These are phyloP conservation scores for Yamadazyma conglobata DNA, from an alignment of 1,139 yeast species.

Conservation along the genomic window DNA sequence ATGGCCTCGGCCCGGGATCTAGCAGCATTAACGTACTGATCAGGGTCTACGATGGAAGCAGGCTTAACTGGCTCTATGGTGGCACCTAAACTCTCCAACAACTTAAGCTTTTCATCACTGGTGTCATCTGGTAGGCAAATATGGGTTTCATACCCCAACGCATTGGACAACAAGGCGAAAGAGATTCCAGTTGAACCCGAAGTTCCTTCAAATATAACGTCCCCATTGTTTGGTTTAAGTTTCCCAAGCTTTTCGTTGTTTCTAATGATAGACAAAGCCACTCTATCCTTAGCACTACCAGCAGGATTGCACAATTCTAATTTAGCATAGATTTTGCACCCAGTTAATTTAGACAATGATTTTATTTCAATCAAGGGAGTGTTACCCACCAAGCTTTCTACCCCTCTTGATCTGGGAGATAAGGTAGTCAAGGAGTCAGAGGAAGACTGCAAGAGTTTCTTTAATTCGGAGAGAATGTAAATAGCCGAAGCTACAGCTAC, in stretches of 20 bases:
- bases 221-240: constrained; percentile 52
- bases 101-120: constrained; percentile 71
- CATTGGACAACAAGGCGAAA: constrained; percentile 80
- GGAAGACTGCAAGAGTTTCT: background rate
- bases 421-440: constrained; percentile 16
- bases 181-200: constrained; percentile 96
- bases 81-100: constrained; percentile 77
- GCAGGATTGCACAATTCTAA: constrained; percentile 87
- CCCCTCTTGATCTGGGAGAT: constrained; percentile 36
- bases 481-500: constrained; percentile 15
- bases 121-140: constrained; percentile 97
- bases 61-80: constrained; percentile 86
- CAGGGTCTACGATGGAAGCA: constrained; percentile 90
- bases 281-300: constrained; percentile 93
- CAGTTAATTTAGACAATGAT: constrained; percentile 71
- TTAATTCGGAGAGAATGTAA: constrained; percentile 11
- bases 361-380: constrained; percentile 81
- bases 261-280: constrained; percentile 79
- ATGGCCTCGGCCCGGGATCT: constrained; percentile 57
- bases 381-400: constrained; percentile 70
- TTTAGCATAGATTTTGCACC: constrained; percentile 83
- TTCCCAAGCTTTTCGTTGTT: constrained; percentile 61
- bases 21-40: constrained; percentile 90
- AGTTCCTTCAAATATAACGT: constrained; percentile 87
- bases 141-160: constrained; percentile 85